Evolutionary conservation across 345 rosid species (phyloP).

Genomic region (Citrus glauca): DNA sequence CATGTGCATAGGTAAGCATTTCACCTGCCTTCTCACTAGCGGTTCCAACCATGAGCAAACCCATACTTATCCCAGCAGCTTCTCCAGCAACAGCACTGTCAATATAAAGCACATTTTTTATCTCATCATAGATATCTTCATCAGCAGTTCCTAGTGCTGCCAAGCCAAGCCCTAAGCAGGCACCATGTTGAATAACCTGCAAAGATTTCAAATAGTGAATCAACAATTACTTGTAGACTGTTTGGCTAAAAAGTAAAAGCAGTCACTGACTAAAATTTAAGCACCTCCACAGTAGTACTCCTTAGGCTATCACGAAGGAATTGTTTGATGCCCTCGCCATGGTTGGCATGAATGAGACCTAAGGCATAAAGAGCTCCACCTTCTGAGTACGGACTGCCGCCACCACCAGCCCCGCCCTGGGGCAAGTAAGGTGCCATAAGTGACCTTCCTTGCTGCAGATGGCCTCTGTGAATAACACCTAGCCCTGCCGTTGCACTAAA

Average conservation of each 20-base stretch:
- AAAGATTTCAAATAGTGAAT: constrained; percentile 14
- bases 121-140: constrained; percentile 89
- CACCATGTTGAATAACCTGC: constrained; percentile 99
- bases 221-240: background rate
- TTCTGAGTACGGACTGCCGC: constrained; percentile 97
- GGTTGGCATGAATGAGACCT: constrained; percentile 98
- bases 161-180: constrained; percentile 98
- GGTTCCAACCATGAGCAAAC: constrained; percentile 97
- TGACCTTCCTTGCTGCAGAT: constrained; percentile 94
- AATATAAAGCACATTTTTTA: constrained; percentile 75
- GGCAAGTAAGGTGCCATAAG: constrained; percentile 98
- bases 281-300: constrained; percentile 86
- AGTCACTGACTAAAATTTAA: constrained; percentile 4
- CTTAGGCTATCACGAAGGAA: constrained; percentile 93
- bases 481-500: constrained; percentile 99
- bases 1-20: constrained; percentile 99
- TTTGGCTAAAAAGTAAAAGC: background rate
- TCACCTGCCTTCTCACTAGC: constrained; percentile 95
- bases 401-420: constrained; percentile 94
- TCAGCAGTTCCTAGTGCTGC: constrained; percentile 99
- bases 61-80: constrained; percentile 99
- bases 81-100: constrained; percentile 99
- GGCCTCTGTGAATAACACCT: constrained; percentile 98
- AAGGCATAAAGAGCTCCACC: constrained; percentile 99
- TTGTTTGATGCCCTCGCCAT: constrained; percentile 97